Base-by-base conservation (phyloP, 208 protist genomes). In the Polymyxa betae region DNA sequence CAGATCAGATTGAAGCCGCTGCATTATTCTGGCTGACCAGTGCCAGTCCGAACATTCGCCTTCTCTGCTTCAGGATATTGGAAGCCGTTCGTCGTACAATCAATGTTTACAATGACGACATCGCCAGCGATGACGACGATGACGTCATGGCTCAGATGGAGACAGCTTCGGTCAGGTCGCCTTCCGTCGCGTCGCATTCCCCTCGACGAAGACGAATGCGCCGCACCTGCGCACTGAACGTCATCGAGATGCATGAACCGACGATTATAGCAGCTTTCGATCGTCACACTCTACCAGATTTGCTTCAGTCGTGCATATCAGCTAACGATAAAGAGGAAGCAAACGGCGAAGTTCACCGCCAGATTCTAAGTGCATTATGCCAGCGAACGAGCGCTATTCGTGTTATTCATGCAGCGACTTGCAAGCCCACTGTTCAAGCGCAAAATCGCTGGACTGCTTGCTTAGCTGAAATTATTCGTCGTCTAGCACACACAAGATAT, bases 21-120 rank as follows among this genome's bases (percentile, higher is more conserved):
- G 72, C 72, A 5, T 82, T 82, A 43, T 43, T 82, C n/a, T 82
- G 72, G 72, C 72, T 82, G 5, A 82, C 72, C 72, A 45, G 35
- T 12, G 5, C n/a, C 5, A 38, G 35, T 43, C 72, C 72, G 16
- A 5, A n/a, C 5, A 43, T 35, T 40, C 72, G 72, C 5, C 5
- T 82, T 12, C n/a, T 43, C 16, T 82, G 72, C 72, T 43, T 82
- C 72, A 5, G n/a, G 5, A 82, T 82, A 20, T 43, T 82, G 72
- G 72, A 82, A 5, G 5, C 35, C 10, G 72, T 82, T 5, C 72
- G 72, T 16, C n/a, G 72, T 82, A 5, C 5, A 40, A 35, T n/a
- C 5, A 43, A 82, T 12, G 16, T 35, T n/a, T 5, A 12, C 72
- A n/a, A 16, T 40, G 72, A 5, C 40, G 72, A 82, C 5, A n/a